These are phyloP conservation scores for Anthracocystis panici-leucophaei DNA, from an alignment of 1,284 basidiomycete species.

Conservation along the genomic window DNA sequence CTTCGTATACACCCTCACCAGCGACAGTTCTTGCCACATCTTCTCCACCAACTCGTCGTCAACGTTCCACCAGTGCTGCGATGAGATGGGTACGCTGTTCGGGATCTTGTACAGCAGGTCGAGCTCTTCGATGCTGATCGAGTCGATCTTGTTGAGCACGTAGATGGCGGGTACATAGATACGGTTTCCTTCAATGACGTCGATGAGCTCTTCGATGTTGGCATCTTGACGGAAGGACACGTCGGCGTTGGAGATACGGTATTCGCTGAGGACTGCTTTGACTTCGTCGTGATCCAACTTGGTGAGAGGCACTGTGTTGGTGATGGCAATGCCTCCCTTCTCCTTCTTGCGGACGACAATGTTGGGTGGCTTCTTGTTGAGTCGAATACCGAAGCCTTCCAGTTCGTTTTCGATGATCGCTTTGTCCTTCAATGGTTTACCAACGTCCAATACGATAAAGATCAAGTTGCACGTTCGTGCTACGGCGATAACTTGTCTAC, in stretches of 20 bases:
- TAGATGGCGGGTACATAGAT: constrained; percentile 76
- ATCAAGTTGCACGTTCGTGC: constrained; percentile 98
- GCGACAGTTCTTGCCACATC: constrained; percentile 68
- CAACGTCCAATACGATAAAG: constrained; percentile 97
- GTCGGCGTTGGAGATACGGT: constrained; percentile 87
- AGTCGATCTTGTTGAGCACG: constrained; percentile 80
- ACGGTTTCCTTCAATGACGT: constrained; percentile 73
- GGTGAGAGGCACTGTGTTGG: constrained; percentile 83
- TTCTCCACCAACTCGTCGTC: constrained; percentile 92
- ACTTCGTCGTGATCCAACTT: constrained; percentile 96
- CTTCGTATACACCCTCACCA: constrained; percentile 83
- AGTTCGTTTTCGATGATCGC: constrained; percentile 89
- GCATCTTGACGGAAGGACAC: constrained; percentile 91
- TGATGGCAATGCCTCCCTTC: constrained; percentile 78
- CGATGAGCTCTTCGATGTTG: constrained; percentile 97
- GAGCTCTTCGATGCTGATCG: constrained; percentile 93
- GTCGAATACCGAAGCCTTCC: constrained; percentile 94
- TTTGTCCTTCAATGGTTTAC: constrained; percentile 94
- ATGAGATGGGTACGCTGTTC: constrained; percentile 92
- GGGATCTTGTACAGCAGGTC: constrained; percentile 92
- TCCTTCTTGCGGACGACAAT: constrained; percentile 87
- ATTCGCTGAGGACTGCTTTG: constrained; percentile 94
- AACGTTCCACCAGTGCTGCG: constrained; percentile 93
- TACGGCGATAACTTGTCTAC: constrained; percentile 93
- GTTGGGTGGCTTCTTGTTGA: constrained; percentile 94